Evolutionary conservation across 148 eudicot species (phyloP), one percentile per base, ranked within the genome.

Genomic region (Polygonum maritimum): DNA sequence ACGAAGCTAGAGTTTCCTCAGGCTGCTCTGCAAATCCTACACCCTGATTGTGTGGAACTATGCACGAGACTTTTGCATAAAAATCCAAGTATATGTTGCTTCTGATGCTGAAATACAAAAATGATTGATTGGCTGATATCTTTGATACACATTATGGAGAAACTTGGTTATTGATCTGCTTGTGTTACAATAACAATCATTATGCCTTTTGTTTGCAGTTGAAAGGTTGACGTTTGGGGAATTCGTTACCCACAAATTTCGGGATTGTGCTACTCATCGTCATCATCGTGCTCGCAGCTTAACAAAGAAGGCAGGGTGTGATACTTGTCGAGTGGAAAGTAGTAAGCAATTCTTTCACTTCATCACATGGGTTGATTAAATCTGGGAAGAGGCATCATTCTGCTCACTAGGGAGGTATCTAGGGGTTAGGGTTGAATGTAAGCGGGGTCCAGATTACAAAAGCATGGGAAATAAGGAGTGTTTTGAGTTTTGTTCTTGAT

Each of bases 261-360:
- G 96, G 91, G 72, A 89, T 91, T 57, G 83, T 89, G 63, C 82
- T 91, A 48, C 88, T 91, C 75, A 84, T 91, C 26, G 86, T 91
- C 60, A 79, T 91, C 80, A 81, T 89, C 67, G 76, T 91, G 74
- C 80, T 91, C 41, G 89, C 67, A 8, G 91, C 89, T 38, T 91
- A 80, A 87, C 12, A 10, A 13, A 45, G 15, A 44, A 19, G 44
- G 35, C 45, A 10, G 36, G 44, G 16, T 36, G 44, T 36, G 69
- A 58, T 22, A 26, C 67, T 58, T 22, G 35, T 21, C 35, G 26
- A 22, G 67, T 58, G 67, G 9, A n/a, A 58, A 4, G 15, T 8
- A 58, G 3, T 26, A 36, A 35, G 44, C n/a, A 36, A 14, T 65
- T 44, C 71, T 35, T n/a, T 35, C 19, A 22, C 71, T 36, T 36